These are phyloP conservation scores for Thamnidium elegans DNA, from an alignment of 192 early-diverging fungal genomes.

Conservation along the genomic window DNA sequence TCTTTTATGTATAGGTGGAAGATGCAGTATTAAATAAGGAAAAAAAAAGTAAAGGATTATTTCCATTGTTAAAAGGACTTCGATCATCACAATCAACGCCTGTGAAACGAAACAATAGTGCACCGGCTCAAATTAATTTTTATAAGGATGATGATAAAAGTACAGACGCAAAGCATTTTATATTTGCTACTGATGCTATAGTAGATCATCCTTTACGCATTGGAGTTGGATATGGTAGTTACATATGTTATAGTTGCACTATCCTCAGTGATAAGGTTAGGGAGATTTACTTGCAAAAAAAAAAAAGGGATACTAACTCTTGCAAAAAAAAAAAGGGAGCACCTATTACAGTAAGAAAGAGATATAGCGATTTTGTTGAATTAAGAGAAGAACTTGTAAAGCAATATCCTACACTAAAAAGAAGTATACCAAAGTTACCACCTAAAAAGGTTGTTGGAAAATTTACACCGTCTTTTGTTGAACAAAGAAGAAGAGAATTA, in stretches of 20 bases:
- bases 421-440: constrained; percentile 46
- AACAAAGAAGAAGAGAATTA: constrained; percentile 45
- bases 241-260: constrained; percentile 45
- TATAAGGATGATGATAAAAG: constrained; percentile 26
- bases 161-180: background rate
- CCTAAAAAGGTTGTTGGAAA: constrained; percentile 49
- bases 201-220: constrained; percentile 41
- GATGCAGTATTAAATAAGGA: background rate
- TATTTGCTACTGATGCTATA: constrained; percentile 37
- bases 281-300: background rate
- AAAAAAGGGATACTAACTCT: background rate
- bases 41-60: constrained; percentile 6
- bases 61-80: constrained; percentile 11
- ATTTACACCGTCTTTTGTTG: constrained; percentile 49
- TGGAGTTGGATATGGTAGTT: constrained; percentile 41
- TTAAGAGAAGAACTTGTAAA: constrained; percentile 38
- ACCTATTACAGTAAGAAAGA: constrained; percentile 40
- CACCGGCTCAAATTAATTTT: constrained; percentile 27
- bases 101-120: constrained; percentile 7
- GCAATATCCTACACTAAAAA: constrained; percentile 35
- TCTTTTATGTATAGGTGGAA: no score
- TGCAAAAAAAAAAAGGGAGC: constrained; percentile 19
- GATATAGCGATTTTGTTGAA: constrained; percentile 50
- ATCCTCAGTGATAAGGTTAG: constrained; percentile 37
- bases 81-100: constrained; percentile 23